Evolutionary conservation across 192 early-diverging fungal species (phyloP).

Genomic region (Backusella luteola): DNA sequence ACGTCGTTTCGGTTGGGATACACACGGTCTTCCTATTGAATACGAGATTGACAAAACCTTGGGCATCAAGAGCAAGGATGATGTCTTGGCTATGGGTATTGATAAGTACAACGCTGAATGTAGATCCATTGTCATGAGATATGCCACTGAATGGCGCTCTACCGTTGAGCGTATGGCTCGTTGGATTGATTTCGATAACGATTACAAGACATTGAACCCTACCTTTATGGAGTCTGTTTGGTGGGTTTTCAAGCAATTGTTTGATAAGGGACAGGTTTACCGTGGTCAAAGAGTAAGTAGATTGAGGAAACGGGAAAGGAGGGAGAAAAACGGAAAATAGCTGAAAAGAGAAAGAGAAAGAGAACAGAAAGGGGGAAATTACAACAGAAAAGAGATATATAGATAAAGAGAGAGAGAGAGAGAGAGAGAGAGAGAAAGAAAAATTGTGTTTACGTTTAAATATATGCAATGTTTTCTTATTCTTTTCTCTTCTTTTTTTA

Average conservation of each 20-base stretch:
- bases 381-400: not conserved
- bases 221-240: constrained; percentile 98
- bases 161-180: constrained; percentile 96
- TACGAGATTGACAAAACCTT: constrained; percentile 96
- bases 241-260: constrained; percentile 99
- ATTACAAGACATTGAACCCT: constrained; percentile 97
- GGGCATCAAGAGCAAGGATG: constrained; percentile 80
- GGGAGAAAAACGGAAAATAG: not conserved
- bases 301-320: not conserved
- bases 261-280: constrained; percentile 94
- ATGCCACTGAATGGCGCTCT: constrained; percentile 86
- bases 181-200: constrained; percentile 99
- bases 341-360: no score
- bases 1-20: constrained; percentile 97
- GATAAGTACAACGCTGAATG: constrained; percentile 97
- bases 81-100: constrained; percentile 92
- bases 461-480: not conserved
- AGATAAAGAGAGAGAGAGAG: no score
- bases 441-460: not conserved
- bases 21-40: constrained; percentile 86
- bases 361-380: not conserved
- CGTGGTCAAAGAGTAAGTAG: constrained; percentile 65
- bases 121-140: constrained; percentile 95
- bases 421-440: no score
- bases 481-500: not conserved